phyloP scores from a whole-genome alignment of 106 monocot species.

The Hemerocallis citrina region DNA sequence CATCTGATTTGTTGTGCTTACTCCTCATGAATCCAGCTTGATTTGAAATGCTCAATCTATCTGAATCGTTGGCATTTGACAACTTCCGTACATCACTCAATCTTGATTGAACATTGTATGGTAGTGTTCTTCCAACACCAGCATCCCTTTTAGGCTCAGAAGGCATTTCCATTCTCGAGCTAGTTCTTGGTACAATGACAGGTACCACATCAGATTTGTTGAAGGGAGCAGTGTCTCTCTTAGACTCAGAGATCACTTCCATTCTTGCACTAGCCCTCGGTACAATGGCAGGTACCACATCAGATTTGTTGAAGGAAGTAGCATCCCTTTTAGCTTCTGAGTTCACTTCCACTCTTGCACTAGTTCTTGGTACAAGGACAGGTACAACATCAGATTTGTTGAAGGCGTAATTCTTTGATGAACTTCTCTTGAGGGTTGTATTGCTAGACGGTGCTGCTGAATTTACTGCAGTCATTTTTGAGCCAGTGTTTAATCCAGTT shows the following conservation, averaged over 20 bases:
- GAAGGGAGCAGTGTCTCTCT: slow-evolving; percentile 23
- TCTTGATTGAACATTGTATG: slow-evolving; percentile 35
- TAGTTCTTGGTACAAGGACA: too few species aligned
- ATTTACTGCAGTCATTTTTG: slow-evolving; percentile 29
- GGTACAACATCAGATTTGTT: too few species aligned
- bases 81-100: slow-evolving; percentile 29
- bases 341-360: too few species aligned
- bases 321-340: too few species aligned
- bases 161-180: slow-evolving; percentile 29
- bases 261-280: too few species aligned
- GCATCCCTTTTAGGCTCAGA: slow-evolving; percentile 49
- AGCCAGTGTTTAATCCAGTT: slow-evolving; percentile 22
- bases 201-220: slow-evolving; percentile 56
- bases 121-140: slow-evolving; percentile 21
- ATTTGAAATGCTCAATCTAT: slow-evolving; percentile 16
- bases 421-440: slow-evolving; percentile 47
- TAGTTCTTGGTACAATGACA: slow-evolving; percentile 59
- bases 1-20: slow-evolving; percentile 5
- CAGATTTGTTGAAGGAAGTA: too few species aligned
- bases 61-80: slow-evolving; percentile 35
- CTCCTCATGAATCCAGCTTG: slow-evolving; percentile 19
- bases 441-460: slow-evolving; percentile 21
- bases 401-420: slow-evolving; percentile 47
- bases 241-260: slow-evolving; percentile 21
- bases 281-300: too few species aligned